These are phyloP conservation scores for Cercospora sojina DNA, from an alignment of 2,329 filamentous ascomycete genomes.

Conservation along the genomic window DNA sequence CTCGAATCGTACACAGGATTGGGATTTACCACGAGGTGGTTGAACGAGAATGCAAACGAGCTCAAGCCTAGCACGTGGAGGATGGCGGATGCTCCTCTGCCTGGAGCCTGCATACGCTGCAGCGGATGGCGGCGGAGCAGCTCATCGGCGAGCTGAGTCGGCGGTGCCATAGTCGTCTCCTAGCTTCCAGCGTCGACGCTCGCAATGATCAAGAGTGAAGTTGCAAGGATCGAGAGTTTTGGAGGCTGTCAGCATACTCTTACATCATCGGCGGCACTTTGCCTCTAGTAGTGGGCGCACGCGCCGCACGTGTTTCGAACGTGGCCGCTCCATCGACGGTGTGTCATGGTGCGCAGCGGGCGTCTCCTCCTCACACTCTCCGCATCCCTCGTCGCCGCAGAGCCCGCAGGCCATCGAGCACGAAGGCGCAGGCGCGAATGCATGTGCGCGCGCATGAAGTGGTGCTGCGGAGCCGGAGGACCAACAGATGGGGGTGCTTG, in stretches of 20 bases:
- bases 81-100: conserved; percentile 60
- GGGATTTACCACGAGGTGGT: conserved; percentile 41
- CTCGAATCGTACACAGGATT: conserved; percentile 38
- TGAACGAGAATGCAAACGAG: conserved; percentile 48
- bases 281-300: not conserved
- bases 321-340: not conserved
- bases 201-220: not conserved
- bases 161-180: conserved; percentile 15
- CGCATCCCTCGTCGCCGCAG: not conserved
- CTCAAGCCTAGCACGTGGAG: conserved; percentile 57
- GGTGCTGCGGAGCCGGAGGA: not conserved
- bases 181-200: not conserved
- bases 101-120: conserved; percentile 66
- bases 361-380: not conserved
- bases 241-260: not conserved
- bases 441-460: not conserved
- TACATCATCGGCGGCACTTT: not conserved
- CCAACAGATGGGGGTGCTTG: not conserved
- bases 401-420: not conserved
- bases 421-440: not conserved
- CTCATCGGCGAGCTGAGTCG: conserved; percentile 24
- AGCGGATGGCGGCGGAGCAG: conserved; percentile 55
- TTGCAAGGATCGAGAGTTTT: not conserved
- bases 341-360: not conserved
- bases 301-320: not conserved